These are phyloP conservation scores for Irpex rosettiformis DNA, from an alignment of 1,284 basidiomycete genomes.

Conservation along the genomic window DNA sequence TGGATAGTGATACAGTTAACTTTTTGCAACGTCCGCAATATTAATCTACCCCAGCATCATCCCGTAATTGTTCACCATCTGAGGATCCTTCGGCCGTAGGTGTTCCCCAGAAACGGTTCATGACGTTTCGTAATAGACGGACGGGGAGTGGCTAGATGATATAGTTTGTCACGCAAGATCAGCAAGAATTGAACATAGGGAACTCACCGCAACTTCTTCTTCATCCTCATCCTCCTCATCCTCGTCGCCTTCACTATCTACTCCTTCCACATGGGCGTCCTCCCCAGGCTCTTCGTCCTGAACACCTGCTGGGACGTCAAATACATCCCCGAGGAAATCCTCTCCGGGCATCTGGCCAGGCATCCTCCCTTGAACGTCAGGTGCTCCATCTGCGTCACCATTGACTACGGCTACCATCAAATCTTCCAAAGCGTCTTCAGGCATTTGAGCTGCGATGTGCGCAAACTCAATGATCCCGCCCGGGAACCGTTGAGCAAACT, in stretches of 20 bases:
- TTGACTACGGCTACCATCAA: slow-evolving; percentile 37
- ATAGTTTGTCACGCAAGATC: slow-evolving; percentile 1
- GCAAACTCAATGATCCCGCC: slow-evolving; percentile 65
- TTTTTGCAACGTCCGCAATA: background rate
- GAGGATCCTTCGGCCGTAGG: slow-evolving; percentile 30
- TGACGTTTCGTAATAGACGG: slow-evolving; percentile 56
- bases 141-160: slow-evolving; percentile 51
- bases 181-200: background rate
- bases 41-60: slow-evolving; percentile 1
- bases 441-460: slow-evolving; percentile 53
- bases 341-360: slow-evolving; percentile 26
- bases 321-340: slow-evolving; percentile 19
- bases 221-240: slow-evolving; percentile 31
- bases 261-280: slow-evolving; percentile 28
- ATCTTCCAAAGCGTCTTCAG: slow-evolving; percentile 56
- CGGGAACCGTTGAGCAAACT: slow-evolving; percentile 52
- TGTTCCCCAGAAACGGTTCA: slow-evolving; percentile 62
- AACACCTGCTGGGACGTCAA: background rate
- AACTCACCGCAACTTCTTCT: slow-evolving; percentile 47
- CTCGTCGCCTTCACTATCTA: slow-evolving; percentile 24
- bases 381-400: slow-evolving; percentile 11
- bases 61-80: slow-evolving; percentile 27
- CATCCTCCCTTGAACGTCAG: slow-evolving; percentile 19
- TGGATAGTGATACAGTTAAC: background rate
- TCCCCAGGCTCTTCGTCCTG: slow-evolving; percentile 20